phyloP scores from a whole-genome alignment of 2,329 filamentous ascomycete genomes.

The Trichoderma harzianum region DNA sequence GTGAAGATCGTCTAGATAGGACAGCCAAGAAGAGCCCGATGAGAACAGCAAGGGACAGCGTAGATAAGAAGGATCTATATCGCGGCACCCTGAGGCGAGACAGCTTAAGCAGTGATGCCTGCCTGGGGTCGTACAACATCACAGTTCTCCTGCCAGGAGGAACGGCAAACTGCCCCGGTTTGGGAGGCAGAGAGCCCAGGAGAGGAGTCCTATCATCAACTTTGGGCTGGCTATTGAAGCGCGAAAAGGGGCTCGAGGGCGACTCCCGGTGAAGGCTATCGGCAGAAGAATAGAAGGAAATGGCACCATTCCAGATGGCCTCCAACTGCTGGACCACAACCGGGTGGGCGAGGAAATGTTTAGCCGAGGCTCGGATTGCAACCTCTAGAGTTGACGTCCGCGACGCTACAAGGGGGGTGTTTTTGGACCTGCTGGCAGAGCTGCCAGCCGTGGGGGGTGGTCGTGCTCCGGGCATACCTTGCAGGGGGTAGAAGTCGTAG shows the following conservation, averaged over 20 bases:
- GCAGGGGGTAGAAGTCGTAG: constrained; percentile 91
- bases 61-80: constrained; percentile 88
- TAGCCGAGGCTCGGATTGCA: constrained; percentile 87
- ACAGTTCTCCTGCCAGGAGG: constrained; percentile 66
- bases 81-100: constrained; percentile 86
- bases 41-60: constrained; percentile 78
- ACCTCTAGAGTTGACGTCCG: constrained; percentile 89
- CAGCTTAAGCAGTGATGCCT: constrained; percentile 87
- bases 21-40: constrained; percentile 84
- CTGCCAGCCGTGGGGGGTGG: constrained; percentile 36
- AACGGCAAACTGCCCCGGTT: constrained; percentile 32
- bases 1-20: constrained; percentile 67
- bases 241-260: constrained; percentile 24
- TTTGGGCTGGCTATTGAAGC: constrained; percentile 32
- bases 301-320: constrained; percentile 93
- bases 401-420: constrained; percentile 56
- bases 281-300: constrained; percentile 87
- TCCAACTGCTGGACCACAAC: constrained; percentile 93
- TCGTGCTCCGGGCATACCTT: constrained; percentile 62
- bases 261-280: constrained; percentile 72
- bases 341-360: constrained; percentile 87
- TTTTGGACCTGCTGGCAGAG: constrained; percentile 39
- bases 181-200: constrained; percentile 38
- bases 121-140: constrained; percentile 82
- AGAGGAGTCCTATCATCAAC: constrained; percentile 50